Evolutionary conservation across 352 stramenopile genomes (phyloP).

Genomic region (Halophytophthora batemanensis): DNA sequence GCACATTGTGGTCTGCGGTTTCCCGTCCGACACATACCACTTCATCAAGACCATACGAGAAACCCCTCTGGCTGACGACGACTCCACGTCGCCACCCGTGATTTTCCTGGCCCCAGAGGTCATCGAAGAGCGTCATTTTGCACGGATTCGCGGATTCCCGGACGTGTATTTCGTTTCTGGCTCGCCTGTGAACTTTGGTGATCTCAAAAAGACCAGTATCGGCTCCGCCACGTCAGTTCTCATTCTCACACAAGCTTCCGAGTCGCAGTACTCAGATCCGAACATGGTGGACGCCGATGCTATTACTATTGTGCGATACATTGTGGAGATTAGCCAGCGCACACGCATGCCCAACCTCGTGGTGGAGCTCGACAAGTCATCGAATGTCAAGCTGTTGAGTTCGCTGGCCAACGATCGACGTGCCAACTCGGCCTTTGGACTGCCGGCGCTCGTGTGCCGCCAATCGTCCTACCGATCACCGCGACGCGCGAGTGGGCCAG

Average conservation of each 20-base stretch:
- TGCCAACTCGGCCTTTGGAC: slow-evolving; percentile 30
- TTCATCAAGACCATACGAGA: slow-evolving; percentile 75
- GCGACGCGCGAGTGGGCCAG: slow-evolving; percentile 19
- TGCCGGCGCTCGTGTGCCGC: slow-evolving; percentile 33
- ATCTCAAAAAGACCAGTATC: slow-evolving; percentile 70
- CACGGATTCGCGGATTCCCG: slow-evolving; percentile 43
- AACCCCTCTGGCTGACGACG: slow-evolving; percentile 36
- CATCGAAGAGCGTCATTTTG: slow-evolving; percentile 59
- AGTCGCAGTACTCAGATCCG: slow-evolving; percentile 56
- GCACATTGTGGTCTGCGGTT: slow-evolving; percentile 74
- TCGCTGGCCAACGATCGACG: slow-evolving; percentile 59
- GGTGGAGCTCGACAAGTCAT: slow-evolving; percentile 65
- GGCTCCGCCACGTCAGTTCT: slow-evolving; percentile 52
- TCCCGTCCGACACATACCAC: slow-evolving; percentile 57
- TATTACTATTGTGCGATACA: slow-evolving; percentile 80
- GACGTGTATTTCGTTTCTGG: slow-evolving; percentile 68
- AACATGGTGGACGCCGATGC: slow-evolving; percentile 84
- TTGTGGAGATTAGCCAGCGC: slow-evolving; percentile 75
- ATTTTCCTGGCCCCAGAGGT: slow-evolving; percentile 53
- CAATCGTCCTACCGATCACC: slow-evolving; percentile 48
- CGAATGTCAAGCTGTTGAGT: slow-evolving; percentile 79
- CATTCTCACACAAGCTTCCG: slow-evolving; percentile 52
- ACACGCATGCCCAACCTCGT: slow-evolving; percentile 67
- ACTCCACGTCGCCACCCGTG: slow-evolving; percentile 36
- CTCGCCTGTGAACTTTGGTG: slow-evolving; percentile 70